Percentiles rank a stretch among this genome's conserved stretches.
Conservation (phyloP, 2,329 filamentous ascomycete species). For the Colletotrichum trifolii region DNA sequence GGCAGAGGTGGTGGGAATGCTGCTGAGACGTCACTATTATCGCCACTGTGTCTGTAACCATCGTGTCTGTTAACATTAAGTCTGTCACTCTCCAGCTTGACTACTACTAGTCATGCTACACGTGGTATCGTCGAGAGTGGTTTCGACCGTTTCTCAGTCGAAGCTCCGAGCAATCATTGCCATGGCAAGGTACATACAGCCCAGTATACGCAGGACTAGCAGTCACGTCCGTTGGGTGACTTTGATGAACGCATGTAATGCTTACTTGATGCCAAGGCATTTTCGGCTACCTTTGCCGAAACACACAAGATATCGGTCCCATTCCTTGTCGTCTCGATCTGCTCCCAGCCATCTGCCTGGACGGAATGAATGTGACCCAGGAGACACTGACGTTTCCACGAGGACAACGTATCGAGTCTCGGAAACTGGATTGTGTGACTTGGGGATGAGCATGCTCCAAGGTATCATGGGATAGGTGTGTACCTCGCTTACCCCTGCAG, state of each 20-base stretch:
- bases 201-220: slow-evolving; percentile 31
- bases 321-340: slow-evolving; percentile 18
- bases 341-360: slow-evolving; percentile 44
- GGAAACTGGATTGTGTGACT: slow-evolving; percentile 39
- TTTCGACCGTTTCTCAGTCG: slow-evolving; percentile 34
- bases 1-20: no score
- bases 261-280: slow-evolving; percentile 40
- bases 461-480: background rate
- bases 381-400: slow-evolving; percentile 40
- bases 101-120: slow-evolving; percentile 21
- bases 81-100: slow-evolving; percentile 24
- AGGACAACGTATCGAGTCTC: slow-evolving; percentile 39
- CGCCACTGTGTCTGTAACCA: no score
- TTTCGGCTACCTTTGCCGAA: slow-evolving; percentile 39
- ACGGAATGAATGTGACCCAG: slow-evolving; percentile 40
- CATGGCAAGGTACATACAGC: slow-evolving; percentile 34
- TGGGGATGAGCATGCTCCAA: background rate
- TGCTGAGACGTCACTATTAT: no score
- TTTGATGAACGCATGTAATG: background rate
- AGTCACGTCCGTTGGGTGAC: background rate
- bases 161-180: slow-evolving; percentile 29
- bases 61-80: slow-evolving; percentile 15
- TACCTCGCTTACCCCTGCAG: slow-evolving; percentile 27
- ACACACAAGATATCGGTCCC: slow-evolving; percentile 34
- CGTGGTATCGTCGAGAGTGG: slow-evolving; percentile 38